Conservation (phyloP, 2,329 filamentous ascomycete genomes). For the Zalaria obscura region DNA sequence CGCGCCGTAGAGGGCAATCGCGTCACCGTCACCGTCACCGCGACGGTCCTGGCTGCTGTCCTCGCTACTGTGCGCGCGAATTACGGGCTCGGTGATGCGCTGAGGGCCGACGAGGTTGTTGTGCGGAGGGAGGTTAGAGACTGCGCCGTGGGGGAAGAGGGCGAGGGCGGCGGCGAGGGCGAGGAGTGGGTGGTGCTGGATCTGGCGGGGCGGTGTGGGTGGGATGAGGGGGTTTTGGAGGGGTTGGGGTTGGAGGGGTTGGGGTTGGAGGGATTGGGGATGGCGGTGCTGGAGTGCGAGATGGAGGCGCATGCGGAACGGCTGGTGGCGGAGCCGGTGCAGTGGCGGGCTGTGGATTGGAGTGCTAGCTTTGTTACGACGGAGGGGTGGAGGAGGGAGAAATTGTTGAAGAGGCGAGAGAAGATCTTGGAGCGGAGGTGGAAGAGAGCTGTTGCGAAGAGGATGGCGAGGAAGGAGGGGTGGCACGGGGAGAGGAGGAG, state of each 20-base stretch:
- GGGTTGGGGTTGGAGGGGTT: not conserved
- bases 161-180: not conserved
- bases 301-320: not conserved
- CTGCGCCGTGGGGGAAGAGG: not conserved
- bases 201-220: not conserved
- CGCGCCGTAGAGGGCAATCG: no score
- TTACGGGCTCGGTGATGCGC: no score
- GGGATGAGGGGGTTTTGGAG: not conserved
- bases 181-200: no score
- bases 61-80: no score
- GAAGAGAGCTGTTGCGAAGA: not conserved
- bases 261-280: not conserved
- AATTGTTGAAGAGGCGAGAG: not conserved
- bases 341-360: not conserved
- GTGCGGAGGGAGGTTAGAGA: no score
- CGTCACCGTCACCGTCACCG: no score
- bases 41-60: no score
- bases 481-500: not conserved
- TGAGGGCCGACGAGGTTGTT: no score
- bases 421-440: not conserved
- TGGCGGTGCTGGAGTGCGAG: not conserved
- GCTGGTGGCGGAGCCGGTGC: not conserved
- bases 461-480: not conserved
- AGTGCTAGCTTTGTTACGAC: not conserved
- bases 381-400: not conserved